phyloP scores from a whole-genome alignment of 2,329 filamentous ascomycete genomes.

The Paracamarosporium sp. region DNA sequence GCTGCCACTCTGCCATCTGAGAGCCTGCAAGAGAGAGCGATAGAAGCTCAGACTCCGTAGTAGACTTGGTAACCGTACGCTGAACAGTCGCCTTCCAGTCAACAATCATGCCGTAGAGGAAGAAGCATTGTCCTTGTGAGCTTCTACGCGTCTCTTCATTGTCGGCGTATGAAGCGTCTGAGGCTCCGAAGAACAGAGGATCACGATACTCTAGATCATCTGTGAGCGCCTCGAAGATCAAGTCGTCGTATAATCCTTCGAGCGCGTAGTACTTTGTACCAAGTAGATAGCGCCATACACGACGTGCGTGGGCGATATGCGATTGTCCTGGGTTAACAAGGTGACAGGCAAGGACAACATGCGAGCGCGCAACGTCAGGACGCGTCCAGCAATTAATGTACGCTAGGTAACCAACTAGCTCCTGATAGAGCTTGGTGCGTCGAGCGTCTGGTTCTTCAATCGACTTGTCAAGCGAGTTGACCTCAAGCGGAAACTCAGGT shows the following conservation, averaged over 20 bases:
- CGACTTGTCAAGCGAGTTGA: background rate
- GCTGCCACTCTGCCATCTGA: conserved; percentile 13
- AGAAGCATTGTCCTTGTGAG: conserved; percentile 29
- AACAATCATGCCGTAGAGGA: conserved; percentile 22
- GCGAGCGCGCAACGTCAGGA: background rate
- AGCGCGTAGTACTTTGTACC: too few species aligned
- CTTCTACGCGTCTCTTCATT: conserved; percentile 15
- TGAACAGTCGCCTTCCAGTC: conserved; percentile 19
- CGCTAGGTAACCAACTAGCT: background rate
- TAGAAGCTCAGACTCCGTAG: conserved; percentile 25
- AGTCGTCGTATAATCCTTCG: too few species aligned
- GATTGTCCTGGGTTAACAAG: background rate
- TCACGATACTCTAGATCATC: background rate
- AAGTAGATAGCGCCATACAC: too few species aligned
- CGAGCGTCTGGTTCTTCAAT: too few species aligned
- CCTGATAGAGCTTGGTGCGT: background rate
- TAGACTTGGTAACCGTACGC: conserved; percentile 21
- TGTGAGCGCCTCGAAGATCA: too few species aligned
- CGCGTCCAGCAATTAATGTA: background rate
- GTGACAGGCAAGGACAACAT: background rate
- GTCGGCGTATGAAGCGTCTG: conserved; percentile 24
- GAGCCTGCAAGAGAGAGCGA: conserved; percentile 9
- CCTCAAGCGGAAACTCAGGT: too few species aligned
- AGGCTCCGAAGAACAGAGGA: background rate
- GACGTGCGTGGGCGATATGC: too few species aligned